phyloP scores from a whole-genome alignment of 345 rosid species.

The Camelina laxa region DNA sequence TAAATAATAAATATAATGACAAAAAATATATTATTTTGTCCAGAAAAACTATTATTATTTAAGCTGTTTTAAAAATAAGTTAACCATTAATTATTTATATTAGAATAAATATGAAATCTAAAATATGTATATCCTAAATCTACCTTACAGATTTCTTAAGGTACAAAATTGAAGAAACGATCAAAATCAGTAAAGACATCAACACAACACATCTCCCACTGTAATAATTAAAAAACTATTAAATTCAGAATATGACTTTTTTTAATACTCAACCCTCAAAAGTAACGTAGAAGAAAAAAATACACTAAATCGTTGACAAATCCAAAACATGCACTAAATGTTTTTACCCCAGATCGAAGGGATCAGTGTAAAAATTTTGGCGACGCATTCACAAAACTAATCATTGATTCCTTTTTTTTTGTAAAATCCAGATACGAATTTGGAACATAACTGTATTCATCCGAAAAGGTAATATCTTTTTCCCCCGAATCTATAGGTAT shows the following conservation, averaged over 20 bases:
- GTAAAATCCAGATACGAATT: conserved; percentile 33
- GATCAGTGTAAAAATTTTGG: conserved; percentile 27
- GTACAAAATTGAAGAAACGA: no score
- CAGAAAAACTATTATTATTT: no score
- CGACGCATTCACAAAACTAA: conserved; percentile 20
- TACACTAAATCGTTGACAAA: conserved; percentile 35
- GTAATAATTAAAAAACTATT: background rate
- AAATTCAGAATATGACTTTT: background rate
- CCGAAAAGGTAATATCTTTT: conserved; percentile 25
- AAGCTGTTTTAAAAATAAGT: no score
- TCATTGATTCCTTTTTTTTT: background rate
- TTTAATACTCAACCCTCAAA: conserved; percentile 2
- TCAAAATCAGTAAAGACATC: background rate
- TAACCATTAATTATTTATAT: no score
- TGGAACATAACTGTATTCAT: conserved; percentile 18
- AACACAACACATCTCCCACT: conserved; percentile 17
- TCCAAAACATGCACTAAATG: conserved; percentile 30
- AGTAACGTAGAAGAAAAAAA: background rate
- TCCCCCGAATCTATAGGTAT: background rate
- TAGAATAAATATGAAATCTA: no score
- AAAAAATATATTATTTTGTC: no score
- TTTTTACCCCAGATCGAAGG: conserved; percentile 30
- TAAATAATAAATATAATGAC: no score
- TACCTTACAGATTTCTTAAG: no score
- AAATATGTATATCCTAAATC: no score